Base-by-base conservation (phyloP, 2,329 filamentous ascomycete species). In the Emydomyces testavorans region DNA sequence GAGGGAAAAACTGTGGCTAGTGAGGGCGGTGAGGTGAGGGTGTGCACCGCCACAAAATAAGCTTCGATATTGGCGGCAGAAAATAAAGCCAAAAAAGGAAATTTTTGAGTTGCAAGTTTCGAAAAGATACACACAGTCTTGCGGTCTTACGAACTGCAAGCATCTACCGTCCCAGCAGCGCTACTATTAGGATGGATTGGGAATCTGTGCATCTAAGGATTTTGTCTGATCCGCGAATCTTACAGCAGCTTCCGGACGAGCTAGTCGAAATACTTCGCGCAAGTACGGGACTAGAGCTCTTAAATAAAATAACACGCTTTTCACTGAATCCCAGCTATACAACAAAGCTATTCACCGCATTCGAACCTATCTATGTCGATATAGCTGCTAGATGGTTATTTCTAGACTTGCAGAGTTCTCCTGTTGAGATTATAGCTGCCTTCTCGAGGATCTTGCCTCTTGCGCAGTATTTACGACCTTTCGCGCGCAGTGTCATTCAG, bases 371-470 rank as follows among this genome's bases (percentile, higher is more conserved):
- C 34, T 85, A 92, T 58, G 78, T 86, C 57, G 89, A 95, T 65
- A 72, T 93, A 42, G 86, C 83, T 65, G 83, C 87, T 52, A 74
- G 83, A 70, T 94, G 87, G 87, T 71, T 83, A 43, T 56, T 57
- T 29, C 26, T 49, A 11, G 59, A 67, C 53, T 53, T 58, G 40
- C 55, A 62, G 42, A 51, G 56, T 47, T 61, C 66, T 53, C 59
- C 57, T 52, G 54, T 63, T 50, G 60, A 60, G 50, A 61, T 82
- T 45, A 74, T 90, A 53, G 75, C 81, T 48, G 82, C 85, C 26
- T 84, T 94, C 68, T 83, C 85, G 52, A 77, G 84, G 59, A 74
- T 94, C 53, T 65, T 95, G 57, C 85, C 87, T 15, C 82, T 92
- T 71, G 84, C 85, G 55, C 84, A 87, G 43, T 79, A 90, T 61